These are phyloP conservation scores for Nicotiana undulata DNA, from an alignment of 257 asterid genomes.

Conservation along the genomic window DNA sequence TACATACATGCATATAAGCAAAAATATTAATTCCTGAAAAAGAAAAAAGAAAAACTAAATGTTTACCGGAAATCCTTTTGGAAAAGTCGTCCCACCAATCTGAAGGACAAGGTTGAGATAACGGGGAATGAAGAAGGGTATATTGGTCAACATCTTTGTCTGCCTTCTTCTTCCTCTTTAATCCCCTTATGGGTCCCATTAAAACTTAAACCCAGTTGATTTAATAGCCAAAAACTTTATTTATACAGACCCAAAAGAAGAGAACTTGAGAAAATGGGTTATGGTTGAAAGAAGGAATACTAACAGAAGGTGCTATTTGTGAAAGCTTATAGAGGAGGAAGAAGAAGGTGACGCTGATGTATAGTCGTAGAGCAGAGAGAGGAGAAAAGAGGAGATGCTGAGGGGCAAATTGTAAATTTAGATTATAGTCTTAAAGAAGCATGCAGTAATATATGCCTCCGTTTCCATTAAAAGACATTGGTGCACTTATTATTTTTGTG, in stretches of 20 bases:
- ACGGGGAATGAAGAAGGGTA: conserved; percentile 1
- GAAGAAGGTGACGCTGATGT: background rate
- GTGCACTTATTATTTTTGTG: no score
- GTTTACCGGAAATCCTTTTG: conserved; percentile 12
- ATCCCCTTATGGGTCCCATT: conserved; percentile 22
- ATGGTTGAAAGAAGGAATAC: background rate
- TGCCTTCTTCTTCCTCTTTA: conserved; percentile 11
- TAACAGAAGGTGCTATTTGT: background rate
- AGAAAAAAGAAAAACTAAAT: background rate
- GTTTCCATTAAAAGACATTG: no score
- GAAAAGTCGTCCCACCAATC: conserved; percentile 31
- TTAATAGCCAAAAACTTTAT: background rate
- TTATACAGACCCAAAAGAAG: background rate
- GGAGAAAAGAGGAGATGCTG: background rate
- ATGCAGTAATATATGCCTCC: no score
- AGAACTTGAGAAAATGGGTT: background rate
- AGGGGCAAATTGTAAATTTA: background rate
- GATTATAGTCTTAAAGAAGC: no score
- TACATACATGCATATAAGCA: background rate
- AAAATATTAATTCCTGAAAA: background rate
- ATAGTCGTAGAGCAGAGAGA: background rate
- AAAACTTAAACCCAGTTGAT: background rate
- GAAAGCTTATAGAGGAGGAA: background rate
- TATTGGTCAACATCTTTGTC: conserved; percentile 10
- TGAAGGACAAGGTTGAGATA: conserved; percentile 1